A percentile compares a stretch with the other conserved stretches of the same genome.
phyloP scores from a whole-genome alignment of 371 early-diverging fungal genomes.

The Dichotomocladium elegans region DNA sequence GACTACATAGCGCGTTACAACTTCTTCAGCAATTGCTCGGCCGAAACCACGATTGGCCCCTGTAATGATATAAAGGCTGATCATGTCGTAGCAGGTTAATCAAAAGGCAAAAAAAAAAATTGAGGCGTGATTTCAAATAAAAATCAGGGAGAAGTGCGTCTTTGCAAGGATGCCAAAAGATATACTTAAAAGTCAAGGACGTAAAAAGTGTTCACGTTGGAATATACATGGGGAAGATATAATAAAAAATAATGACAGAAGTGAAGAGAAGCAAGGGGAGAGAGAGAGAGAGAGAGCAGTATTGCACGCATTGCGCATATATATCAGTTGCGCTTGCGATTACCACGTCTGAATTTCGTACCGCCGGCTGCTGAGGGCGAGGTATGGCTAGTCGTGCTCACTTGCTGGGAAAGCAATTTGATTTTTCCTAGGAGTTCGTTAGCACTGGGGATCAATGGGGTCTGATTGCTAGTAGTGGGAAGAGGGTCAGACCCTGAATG shows the following conservation, averaged over 20 bases:
- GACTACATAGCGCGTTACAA: constrained; percentile 8
- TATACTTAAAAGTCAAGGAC: too few relatives aligned
- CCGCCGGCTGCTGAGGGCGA: not conserved
- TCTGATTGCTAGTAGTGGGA: not conserved
- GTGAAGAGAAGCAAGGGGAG: not conserved
- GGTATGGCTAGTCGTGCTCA: constrained; percentile 6
- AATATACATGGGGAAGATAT: too few relatives aligned
- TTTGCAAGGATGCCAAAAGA: too few relatives aligned
- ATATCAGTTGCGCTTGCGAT: too few relatives aligned
- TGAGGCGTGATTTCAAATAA: too few relatives aligned
- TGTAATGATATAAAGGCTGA: constrained; percentile 64
- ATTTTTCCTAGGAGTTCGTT: constrained; percentile 4
- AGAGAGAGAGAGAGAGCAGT: not conserved
- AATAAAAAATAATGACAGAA: too few relatives aligned
- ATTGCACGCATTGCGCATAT: too few relatives aligned
- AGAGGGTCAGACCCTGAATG: not conserved
- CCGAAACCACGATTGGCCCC: constrained; percentile 88
- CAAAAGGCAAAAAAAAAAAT: too few relatives aligned
- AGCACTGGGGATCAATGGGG: constrained; percentile 2
- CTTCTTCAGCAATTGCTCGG: constrained; percentile 48
- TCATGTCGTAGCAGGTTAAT: too few relatives aligned
- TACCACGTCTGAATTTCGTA: not conserved
- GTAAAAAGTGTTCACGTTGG: too few relatives aligned
- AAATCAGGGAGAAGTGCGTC: too few relatives aligned
- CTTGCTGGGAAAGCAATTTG: not conserved